phyloP scores from a whole-genome alignment of 352 stramenopile genomes.

The Globisporangium solare region DNA sequence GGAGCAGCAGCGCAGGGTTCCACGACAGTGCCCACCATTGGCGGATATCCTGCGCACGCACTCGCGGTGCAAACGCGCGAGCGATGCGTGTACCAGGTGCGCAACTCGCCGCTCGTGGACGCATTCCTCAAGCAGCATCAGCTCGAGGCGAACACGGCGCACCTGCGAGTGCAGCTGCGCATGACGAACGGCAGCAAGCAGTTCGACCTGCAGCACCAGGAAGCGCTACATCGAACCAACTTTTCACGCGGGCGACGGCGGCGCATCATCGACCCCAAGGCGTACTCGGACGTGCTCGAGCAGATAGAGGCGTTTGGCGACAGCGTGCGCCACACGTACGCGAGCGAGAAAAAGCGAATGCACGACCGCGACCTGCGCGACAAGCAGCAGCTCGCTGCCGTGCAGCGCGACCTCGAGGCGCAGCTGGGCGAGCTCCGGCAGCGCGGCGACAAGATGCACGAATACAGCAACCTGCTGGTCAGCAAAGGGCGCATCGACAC shows the following conservation, averaged over 20 bases:
- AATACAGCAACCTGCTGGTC: constrained; percentile 65
- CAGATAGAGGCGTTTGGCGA: constrained; percentile 60
- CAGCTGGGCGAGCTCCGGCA: constrained; percentile 37
- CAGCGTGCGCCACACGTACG: constrained; percentile 38
- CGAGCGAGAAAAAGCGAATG: constrained; percentile 35
- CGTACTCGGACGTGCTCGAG: constrained; percentile 41
- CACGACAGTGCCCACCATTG: background rate
- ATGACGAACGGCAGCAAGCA: constrained; percentile 49
- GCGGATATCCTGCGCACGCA: background rate
- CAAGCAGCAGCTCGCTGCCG: constrained; percentile 19
- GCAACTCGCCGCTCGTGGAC: constrained; percentile 58
- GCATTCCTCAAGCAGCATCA: constrained; percentile 50
- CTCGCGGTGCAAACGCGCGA: constrained; percentile 35
- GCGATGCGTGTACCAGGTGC: constrained; percentile 54
- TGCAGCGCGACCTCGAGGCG: constrained; percentile 33
- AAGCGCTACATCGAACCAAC: constrained; percentile 35
- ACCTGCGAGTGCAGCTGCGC: constrained; percentile 49
- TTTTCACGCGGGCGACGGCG: constrained; percentile 30
- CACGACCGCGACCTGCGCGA: constrained; percentile 30
- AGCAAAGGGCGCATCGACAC: constrained; percentile 46
- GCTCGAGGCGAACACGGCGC: constrained; percentile 38
- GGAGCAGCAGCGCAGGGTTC: background rate
- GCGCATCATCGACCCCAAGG: constrained; percentile 40
- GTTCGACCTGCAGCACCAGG: constrained; percentile 37
- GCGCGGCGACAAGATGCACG: constrained; percentile 36